Conservation (phyloP, 805 yeast genomes). For the Pichia nakasei region DNA sequence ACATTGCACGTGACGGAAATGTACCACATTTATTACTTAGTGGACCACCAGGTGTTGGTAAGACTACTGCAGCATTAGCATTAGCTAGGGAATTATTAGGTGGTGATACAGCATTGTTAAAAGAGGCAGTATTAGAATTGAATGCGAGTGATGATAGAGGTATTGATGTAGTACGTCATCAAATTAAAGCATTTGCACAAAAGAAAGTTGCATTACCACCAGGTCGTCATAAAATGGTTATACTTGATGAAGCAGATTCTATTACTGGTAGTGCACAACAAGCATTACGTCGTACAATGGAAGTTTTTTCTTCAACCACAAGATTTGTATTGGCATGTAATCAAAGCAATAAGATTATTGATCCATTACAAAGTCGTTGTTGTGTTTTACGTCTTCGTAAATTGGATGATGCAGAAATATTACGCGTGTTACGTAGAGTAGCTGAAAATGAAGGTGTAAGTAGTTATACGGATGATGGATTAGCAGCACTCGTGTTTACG, state of each 20-base stretch:
- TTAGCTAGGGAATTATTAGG: conserved; percentile 81
- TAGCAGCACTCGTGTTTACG: conserved; percentile 86
- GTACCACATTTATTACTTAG: conserved; percentile 95
- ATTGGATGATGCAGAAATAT: conserved; percentile 76
- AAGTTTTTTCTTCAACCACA: conserved; percentile 87
- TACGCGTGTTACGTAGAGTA: conserved; percentile 65
- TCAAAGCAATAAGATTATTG: conserved; percentile 88
- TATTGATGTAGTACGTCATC: conserved; percentile 89
- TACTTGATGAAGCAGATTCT: conserved; percentile 93
- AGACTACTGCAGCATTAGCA: conserved; percentile 89
- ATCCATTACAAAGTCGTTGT: conserved; percentile 93
- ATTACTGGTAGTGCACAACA: conserved; percentile 97
- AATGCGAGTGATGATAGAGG: conserved; percentile 98
- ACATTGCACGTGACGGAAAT: conserved; percentile 87
- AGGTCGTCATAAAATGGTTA: conserved; percentile 87
- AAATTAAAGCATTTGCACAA: conserved; percentile 93
- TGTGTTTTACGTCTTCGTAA: conserved; percentile 83
- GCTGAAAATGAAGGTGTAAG: conserved; percentile 62
- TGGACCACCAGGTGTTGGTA: conserved; percentile 97
- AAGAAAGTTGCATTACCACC: conserved; percentile 80
- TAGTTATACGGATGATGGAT: conserved; percentile 71
- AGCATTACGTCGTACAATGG: conserved; percentile 94
- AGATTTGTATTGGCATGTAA: conserved; percentile 98
- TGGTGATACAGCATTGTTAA: conserved; percentile 28
- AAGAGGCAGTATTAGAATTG: conserved; percentile 82